phyloP scores from a whole-genome alignment of 1,139 yeast species.

The Zygosaccharomyces sapae region DNA sequence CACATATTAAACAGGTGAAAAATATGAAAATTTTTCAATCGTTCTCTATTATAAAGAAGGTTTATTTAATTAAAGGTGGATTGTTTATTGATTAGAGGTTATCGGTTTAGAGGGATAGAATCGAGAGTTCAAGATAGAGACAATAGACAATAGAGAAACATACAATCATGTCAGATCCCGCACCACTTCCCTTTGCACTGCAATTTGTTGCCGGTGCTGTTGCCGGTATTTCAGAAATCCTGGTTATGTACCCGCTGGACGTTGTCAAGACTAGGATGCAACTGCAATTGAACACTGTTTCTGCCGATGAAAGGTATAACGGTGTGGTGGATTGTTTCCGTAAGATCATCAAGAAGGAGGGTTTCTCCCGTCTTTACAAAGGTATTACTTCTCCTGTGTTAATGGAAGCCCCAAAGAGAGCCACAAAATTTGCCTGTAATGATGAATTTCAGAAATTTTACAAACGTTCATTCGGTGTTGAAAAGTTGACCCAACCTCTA shows the following conservation, averaged over 20 bases:
- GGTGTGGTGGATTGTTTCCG: slow-evolving; percentile 82
- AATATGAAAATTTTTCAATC: slow-evolving; percentile 1
- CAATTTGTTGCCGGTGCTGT: slow-evolving; percentile 93
- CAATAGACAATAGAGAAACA: not conserved
- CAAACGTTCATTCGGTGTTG: slow-evolving; percentile 64
- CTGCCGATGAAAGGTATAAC: slow-evolving; percentile 52
- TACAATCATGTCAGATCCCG: slow-evolving; percentile 18
- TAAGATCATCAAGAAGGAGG: slow-evolving; percentile 84
- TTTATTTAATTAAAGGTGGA: too few relatives aligned
- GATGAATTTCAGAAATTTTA: slow-evolving; percentile 94
- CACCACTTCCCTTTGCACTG: slow-evolving; percentile 76
- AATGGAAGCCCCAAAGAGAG: slow-evolving; percentile 99
- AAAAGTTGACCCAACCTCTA: slow-evolving; percentile 70
- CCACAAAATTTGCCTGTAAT: slow-evolving; percentile 96
- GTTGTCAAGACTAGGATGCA: slow-evolving; percentile 98
- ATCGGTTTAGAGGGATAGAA: not conserved
- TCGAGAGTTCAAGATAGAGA: not conserved
- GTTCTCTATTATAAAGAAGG: not conserved
- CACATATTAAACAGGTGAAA: not conserved
- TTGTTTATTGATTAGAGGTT: too few relatives aligned
- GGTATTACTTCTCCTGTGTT: slow-evolving; percentile 94
- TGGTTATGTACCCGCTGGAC: slow-evolving; percentile 96
- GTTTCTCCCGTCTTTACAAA: slow-evolving; percentile 75
- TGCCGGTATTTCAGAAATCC: slow-evolving; percentile 96
- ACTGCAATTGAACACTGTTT: slow-evolving; percentile 64